These are phyloP conservation scores for Colletotrichum cuscutae DNA, from an alignment of 2,329 filamentous ascomycete species.

Conservation along the genomic window DNA sequence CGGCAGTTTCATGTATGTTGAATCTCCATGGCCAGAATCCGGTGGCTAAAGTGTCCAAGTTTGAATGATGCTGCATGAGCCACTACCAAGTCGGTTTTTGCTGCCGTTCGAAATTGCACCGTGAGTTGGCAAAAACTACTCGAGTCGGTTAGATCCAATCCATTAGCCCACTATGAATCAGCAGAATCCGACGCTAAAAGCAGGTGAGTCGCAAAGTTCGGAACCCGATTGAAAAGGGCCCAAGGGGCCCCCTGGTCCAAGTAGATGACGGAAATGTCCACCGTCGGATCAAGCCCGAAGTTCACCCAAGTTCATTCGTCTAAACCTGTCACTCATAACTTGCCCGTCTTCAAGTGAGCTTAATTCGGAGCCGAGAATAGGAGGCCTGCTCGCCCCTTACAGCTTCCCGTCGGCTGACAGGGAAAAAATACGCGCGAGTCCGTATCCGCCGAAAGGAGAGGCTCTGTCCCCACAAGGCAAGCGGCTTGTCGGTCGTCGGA, in stretches of 20 bases:
- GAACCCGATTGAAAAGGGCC: neutral
- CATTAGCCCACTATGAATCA: neutral
- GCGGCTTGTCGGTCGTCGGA: neutral
- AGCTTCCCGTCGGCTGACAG: conserved; percentile 4
- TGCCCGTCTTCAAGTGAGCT: neutral
- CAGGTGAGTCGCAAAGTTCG: neutral
- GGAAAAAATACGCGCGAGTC: conserved; percentile 18
- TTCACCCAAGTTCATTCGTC: neutral
- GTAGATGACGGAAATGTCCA: neutral
- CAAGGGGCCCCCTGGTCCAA: neutral
- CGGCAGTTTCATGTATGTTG: conserved; percentile 22
- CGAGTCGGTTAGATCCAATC: conserved; percentile 1
- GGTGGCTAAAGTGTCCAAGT: neutral
- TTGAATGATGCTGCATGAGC: conserved; percentile 3
- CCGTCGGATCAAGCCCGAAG: neutral
- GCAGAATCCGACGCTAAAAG: neutral
- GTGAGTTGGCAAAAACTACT: neutral
- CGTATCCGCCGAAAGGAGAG: conserved; percentile 17
- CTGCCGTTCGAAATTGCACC: conserved; percentile 20
- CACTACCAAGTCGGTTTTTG: conserved; percentile 14
- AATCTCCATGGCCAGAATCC: neutral
- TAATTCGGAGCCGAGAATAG: neutral
- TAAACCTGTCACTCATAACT: neutral
- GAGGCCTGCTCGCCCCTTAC: neutral
- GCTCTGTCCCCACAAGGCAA: conserved; percentile 19